Evolutionary conservation across 805 yeast species (phyloP).

Genomic region (Kodamaea sagamina): DNA sequence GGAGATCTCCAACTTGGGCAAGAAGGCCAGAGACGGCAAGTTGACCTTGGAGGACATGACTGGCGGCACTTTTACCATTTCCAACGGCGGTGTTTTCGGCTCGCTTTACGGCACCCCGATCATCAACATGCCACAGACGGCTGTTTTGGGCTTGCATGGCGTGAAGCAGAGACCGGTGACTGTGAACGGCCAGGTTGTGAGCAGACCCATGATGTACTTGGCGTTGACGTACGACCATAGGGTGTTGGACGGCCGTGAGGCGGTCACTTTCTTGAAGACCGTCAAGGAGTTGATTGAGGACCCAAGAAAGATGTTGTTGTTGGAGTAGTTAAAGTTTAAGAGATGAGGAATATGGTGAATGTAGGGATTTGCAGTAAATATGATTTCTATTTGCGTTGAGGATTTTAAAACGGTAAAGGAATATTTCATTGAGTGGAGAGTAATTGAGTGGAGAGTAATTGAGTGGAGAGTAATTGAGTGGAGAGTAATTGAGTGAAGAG

Average conservation of each 20-base stretch:
- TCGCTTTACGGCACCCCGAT: conserved; percentile 98
- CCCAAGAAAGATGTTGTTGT: conserved; percentile 92
- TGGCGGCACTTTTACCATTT: conserved; percentile 98
- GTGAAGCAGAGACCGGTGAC: conserved; percentile 97
- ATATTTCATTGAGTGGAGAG: too few relatives aligned
- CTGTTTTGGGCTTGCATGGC: conserved; percentile 96
- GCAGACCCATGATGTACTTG: conserved; percentile 99
- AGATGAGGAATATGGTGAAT: too few relatives aligned
- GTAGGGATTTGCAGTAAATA: too few relatives aligned
- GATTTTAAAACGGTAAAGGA: too few relatives aligned
- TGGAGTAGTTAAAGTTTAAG: conserved; percentile 18
- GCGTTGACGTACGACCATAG: conserved; percentile 99
- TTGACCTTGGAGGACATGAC: conserved; percentile 97
- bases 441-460: too few relatives aligned
- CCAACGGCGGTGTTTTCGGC: conserved; percentile 99
- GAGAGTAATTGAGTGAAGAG: too few relatives aligned
- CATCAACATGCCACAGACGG: conserved; percentile 97
- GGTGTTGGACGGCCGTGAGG: conserved; percentile 97
- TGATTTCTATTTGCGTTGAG: too few relatives aligned
- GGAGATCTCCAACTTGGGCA: conserved; percentile 79
- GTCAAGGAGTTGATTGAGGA: conserved; percentile 97
- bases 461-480: too few relatives aligned
- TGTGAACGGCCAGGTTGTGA: conserved; percentile 91
- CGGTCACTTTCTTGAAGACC: conserved; percentile 94
- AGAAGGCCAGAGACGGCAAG: conserved; percentile 95